Conservation (phyloP, 495 filamentous ascomycete genomes). For the Aspergillus mulundensis region DNA sequence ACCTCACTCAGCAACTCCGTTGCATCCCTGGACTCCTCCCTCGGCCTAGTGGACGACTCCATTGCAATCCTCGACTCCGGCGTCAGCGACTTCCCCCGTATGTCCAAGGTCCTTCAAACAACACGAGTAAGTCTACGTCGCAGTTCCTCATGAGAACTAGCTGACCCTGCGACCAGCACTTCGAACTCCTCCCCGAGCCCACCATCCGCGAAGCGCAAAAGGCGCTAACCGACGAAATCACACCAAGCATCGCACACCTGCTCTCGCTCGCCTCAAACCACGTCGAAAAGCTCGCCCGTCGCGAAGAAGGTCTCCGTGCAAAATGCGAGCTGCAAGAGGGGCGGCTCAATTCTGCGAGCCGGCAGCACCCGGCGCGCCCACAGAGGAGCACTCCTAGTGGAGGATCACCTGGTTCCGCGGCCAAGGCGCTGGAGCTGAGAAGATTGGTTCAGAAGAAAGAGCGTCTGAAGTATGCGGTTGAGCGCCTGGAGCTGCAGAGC, state of each 20-base stretch:
- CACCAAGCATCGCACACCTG: conserved; percentile 65
- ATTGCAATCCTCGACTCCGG: conserved; percentile 69
- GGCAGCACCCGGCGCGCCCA: conserved; percentile 21
- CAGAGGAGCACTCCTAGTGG: conserved; percentile 1
- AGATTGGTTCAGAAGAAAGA: conserved; percentile 72
- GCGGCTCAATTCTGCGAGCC: conserved; percentile 44
- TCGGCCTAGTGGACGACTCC: conserved; percentile 67
- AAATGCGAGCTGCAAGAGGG: conserved; percentile 69
- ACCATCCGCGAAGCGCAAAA: conserved; percentile 65
- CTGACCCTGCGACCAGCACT: conserved; percentile 52
- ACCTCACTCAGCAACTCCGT: conserved; percentile 61
- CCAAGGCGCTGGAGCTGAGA: conserved; percentile 58
- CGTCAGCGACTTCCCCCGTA: conserved; percentile 69
- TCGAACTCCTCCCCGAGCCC: conserved; percentile 70
- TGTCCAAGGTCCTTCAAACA: conserved; percentile 65
- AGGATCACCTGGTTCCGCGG: conserved; percentile 26
- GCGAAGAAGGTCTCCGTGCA: conserved; percentile 65
- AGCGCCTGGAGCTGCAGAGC: conserved; percentile 64
- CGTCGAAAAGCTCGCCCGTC: conserved; percentile 67
- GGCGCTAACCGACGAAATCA: conserved; percentile 65
- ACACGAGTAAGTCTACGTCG: conserved; percentile 50
- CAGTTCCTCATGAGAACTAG: not conserved
- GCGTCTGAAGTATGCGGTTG: conserved; percentile 70
- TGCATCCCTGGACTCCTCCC: conserved; percentile 63
- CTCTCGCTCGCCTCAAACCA: conserved; percentile 61